Percentiles rank a stretch among this genome's conserved stretches.
Evolutionary conservation across 192 early-diverging fungal species (phyloP).

Genomic region (Rhizoclosmatium globosum): DNA sequence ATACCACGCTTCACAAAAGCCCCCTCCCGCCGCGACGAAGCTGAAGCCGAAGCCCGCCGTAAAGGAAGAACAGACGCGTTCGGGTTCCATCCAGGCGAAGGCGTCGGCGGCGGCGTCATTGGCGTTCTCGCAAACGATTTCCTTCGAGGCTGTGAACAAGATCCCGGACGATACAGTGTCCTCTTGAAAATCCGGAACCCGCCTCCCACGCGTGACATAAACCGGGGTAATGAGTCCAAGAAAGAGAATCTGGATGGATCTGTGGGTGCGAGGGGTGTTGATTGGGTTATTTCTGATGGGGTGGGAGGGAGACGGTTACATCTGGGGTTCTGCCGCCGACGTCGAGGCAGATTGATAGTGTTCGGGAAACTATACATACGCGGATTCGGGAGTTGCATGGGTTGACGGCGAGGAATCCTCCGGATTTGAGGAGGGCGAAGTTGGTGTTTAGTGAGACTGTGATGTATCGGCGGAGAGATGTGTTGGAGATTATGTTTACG

Average conservation of each 20-base stretch:
- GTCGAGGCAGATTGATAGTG: background rate
- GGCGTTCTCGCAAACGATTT: conserved; percentile 43
- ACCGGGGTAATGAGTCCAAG: background rate
- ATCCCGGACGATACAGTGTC: conserved; percentile 37
- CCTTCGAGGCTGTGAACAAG: conserved; percentile 10
- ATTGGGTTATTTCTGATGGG: conserved; percentile 3
- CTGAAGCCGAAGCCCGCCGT: background rate
- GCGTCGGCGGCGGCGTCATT: conserved; percentile 36
- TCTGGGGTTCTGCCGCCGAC: background rate
- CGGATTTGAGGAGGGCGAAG: conserved; percentile 15
- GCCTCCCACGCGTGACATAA: background rate
- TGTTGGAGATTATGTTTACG: conserved; percentile 34
- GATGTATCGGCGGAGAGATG: background rate
- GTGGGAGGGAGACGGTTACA: background rate
- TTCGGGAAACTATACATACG: background rate
- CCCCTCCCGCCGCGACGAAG: background rate
- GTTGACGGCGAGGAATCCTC: conserved; percentile 20
- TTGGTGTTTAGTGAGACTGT: conserved; percentile 30
- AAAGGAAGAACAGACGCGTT: conserved; percentile 9
- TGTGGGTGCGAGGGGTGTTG: background rate
- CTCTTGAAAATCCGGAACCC: conserved; percentile 28
- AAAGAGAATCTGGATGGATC: background rate
- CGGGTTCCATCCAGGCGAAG: conserved; percentile 44
- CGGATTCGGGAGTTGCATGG: background rate
- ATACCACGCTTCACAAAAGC: background rate